phyloP scores from a whole-genome alignment of 2,329 filamentous ascomycete genomes.

The Botrytis fragariae region DNA sequence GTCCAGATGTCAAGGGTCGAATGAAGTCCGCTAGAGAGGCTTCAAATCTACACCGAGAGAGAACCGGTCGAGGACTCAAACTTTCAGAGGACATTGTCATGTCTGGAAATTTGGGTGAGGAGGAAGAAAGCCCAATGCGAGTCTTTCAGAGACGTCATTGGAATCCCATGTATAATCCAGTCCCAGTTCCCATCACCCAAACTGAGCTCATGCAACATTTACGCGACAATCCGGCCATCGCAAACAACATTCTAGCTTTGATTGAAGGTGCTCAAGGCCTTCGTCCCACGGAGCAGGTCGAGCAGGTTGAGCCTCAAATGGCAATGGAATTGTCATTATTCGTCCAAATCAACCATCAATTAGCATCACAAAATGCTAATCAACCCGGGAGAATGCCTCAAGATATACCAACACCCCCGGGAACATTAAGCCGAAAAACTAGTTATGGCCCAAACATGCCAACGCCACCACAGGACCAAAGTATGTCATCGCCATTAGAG shows the following conservation, averaged over 20 bases:
- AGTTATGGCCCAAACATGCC: not conserved
- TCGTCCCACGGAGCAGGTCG: not conserved
- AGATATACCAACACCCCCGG: not conserved
- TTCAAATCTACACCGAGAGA: slow-evolving; percentile 85
- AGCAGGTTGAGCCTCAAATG: not conserved
- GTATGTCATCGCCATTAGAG: not conserved
- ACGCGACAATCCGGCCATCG: not conserved
- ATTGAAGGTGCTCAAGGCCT: not conserved
- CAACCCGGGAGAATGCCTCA: not conserved
- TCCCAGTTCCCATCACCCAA: slow-evolving; percentile 22
- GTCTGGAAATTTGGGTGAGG: slow-evolving; percentile 95
- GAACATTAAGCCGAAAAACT: not conserved
- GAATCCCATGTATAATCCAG: slow-evolving; percentile 52
- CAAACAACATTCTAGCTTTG: not conserved
- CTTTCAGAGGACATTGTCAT: slow-evolving; percentile 84
- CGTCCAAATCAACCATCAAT: not conserved
- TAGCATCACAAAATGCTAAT: too few relatives aligned
- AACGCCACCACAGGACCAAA: not conserved
- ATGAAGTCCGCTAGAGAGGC: slow-evolving; percentile 84
- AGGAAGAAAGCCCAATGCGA: slow-evolving; percentile 45
- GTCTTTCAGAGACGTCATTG: slow-evolving; percentile 60
- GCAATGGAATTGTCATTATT: not conserved
- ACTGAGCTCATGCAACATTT: not conserved
- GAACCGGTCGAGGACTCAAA: slow-evolving; percentile 77
- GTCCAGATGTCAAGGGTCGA: slow-evolving; percentile 75